Conservation (phyloP, 1,284 basidiomycete species). For the Pascua sp. region DNA sequence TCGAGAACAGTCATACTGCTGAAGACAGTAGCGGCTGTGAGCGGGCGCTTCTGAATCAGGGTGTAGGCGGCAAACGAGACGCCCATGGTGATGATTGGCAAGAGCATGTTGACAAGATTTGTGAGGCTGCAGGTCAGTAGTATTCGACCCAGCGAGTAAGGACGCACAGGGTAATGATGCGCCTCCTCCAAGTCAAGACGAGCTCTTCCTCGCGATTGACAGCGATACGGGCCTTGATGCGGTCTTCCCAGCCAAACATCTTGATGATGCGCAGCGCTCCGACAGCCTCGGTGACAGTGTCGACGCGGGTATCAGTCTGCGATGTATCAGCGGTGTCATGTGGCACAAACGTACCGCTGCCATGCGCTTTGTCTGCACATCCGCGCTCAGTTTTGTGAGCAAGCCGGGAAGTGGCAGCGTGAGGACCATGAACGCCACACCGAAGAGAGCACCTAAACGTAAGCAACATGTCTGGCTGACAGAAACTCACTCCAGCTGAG, state of each 20-base stretch:
- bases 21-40: slow-evolving; percentile 51
- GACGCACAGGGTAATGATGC: slow-evolving; percentile 38
- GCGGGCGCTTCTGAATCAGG: slow-evolving; percentile 50
- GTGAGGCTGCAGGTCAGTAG: slow-evolving; percentile 9
- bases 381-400: slow-evolving; percentile 38
- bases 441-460: slow-evolving; percentile 53
- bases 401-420: slow-evolving; percentile 57
- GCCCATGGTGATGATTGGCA: slow-evolving; percentile 65
- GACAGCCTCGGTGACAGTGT: slow-evolving; percentile 53
- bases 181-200: slow-evolving; percentile 42
- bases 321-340: too few species aligned
- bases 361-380: slow-evolving; percentile 40
- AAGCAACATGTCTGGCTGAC: too few species aligned
- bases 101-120: slow-evolving; percentile 54
- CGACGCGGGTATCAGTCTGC: slow-evolving; percentile 55
- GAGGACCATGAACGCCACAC: slow-evolving; percentile 55
- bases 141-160: background rate
- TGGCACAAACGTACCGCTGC: slow-evolving; percentile 11
- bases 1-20: slow-evolving; percentile 49
- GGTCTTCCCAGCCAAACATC: slow-evolving; percentile 65
- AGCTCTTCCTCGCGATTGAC: slow-evolving; percentile 61
- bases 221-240: slow-evolving; percentile 56
- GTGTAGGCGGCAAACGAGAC: slow-evolving; percentile 64
- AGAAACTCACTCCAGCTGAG: slow-evolving; percentile 46
- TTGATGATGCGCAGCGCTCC: slow-evolving; percentile 58